phyloP scores from a whole-genome alignment of 768 basidiomycete genomes.

The Daedalea quercina region DNA sequence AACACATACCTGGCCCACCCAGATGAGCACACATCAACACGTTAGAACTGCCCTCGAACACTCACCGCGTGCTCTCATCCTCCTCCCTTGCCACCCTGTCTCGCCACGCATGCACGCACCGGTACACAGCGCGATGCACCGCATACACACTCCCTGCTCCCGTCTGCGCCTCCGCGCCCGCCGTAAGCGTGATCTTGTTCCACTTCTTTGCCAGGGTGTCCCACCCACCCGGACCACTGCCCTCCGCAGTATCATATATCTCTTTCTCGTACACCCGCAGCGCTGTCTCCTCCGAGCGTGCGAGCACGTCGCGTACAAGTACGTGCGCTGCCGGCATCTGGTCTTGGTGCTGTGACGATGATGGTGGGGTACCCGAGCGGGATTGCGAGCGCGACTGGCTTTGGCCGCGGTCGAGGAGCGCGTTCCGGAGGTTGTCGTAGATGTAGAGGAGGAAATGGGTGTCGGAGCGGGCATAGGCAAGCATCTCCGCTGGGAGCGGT shows the following conservation, averaged over 20 bases:
- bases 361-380: constrained; percentile 21
- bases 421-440: constrained; percentile 86
- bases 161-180: constrained; percentile 21
- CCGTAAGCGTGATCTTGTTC: constrained; percentile 56
- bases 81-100: constrained; percentile 72
- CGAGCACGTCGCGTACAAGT: constrained; percentile 58
- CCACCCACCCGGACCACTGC: constrained; percentile 70
- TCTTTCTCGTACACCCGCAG: constrained; percentile 66
- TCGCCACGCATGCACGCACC: constrained; percentile 74
- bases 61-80: constrained; percentile 80
- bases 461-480: constrained; percentile 89
- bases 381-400: constrained; percentile 38
- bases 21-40: neutral
- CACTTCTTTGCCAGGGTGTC: constrained; percentile 72
- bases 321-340: constrained; percentile 22
- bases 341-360: constrained; percentile 6
- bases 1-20: constrained; percentile 52
- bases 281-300: constrained; percentile 70
- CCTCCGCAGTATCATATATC: constrained; percentile 57
- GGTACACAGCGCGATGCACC: constrained; percentile 59
- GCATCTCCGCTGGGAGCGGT: constrained; percentile 85
- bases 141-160: constrained; percentile 17
- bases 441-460: constrained; percentile 93
- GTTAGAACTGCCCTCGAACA: constrained; percentile 2
- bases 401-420: constrained; percentile 66